Conservation (phyloP, 2,329 filamentous ascomycete genomes). For the Ascosphaera aggregata region DNA sequence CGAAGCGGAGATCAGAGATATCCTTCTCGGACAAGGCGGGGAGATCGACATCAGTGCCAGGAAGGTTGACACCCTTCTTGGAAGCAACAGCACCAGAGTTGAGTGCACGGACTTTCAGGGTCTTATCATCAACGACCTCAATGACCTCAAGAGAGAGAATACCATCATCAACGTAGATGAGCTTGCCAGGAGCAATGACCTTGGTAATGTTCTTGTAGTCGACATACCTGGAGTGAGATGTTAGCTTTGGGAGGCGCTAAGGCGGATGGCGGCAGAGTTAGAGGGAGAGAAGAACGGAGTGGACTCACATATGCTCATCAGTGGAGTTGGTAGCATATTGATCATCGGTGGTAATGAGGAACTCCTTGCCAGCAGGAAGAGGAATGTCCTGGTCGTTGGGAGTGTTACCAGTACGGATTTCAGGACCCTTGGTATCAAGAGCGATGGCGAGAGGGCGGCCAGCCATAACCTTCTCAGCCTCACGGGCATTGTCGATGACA, state of each 20-base stretch:
- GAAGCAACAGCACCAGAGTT: conserved; percentile 99
- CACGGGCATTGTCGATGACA: conserved; percentile 85
- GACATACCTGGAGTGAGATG: conserved; percentile 42
- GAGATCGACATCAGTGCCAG: conserved; percentile 95
- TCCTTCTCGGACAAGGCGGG: conserved; percentile 97
- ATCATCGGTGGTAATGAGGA: conserved; percentile 96
- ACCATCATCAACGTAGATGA: conserved; percentile 96
- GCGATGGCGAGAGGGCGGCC: conserved; percentile 91
- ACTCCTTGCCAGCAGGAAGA: conserved; percentile 56
- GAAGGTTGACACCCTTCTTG: conserved; percentile 97
- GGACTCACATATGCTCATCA: conserved; percentile 72
- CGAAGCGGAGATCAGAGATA: conserved; percentile 77
- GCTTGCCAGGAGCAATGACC: conserved; percentile 74
- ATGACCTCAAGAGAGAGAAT: conserved; percentile 92
- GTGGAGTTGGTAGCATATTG: conserved; percentile 66
- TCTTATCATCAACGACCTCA: conserved; percentile 71
- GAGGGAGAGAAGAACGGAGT: neutral
- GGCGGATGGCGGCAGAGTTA: neutral
- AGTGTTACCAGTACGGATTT: conserved; percentile 67
- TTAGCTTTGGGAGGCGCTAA: conserved; percentile 2
- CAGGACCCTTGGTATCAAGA: conserved; percentile 65
- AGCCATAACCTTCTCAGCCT: conserved; percentile 51
- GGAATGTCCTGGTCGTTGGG: conserved; percentile 48
- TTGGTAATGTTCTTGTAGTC: conserved; percentile 99
- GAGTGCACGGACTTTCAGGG: conserved; percentile 59